Conservation (phyloP, 371 early-diverging fungal species). For the Umbelopsis sp. region DNA sequence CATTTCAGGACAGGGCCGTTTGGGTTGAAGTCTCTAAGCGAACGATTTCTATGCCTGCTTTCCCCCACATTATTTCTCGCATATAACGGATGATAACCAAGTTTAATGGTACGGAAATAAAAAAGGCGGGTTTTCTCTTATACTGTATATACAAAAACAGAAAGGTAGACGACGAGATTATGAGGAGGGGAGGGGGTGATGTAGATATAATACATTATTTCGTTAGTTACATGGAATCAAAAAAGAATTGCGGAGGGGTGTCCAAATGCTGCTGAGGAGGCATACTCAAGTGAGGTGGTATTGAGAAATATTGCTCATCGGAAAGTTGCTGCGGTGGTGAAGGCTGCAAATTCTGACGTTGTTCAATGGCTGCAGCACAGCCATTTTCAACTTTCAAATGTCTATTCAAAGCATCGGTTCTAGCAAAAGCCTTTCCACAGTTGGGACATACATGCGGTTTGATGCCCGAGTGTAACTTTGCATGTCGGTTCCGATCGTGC, state of each 20-base stretch:
- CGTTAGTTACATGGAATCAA: constrained; percentile 7
- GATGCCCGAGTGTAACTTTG: constrained; percentile 52
- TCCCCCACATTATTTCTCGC: too few relatives aligned
- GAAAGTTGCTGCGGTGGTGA: not conserved
- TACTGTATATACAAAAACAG: not conserved
- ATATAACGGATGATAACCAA: too few relatives aligned
- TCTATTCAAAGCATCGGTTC: constrained; percentile 70
- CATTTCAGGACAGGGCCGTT: too few relatives aligned
- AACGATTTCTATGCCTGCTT: too few relatives aligned
- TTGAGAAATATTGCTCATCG: not conserved
- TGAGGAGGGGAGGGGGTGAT: not conserved
- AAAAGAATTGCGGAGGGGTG: constrained; percentile 3
- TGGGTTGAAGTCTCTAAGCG: too few relatives aligned
- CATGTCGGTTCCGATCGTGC: constrained; percentile 58
- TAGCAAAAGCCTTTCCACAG: constrained; percentile 52
- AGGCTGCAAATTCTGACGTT: constrained; percentile 1
- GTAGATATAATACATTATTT: constrained; percentile 2
- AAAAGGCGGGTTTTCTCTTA: too few relatives aligned
- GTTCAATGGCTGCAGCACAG: constrained; percentile 29
- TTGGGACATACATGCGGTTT: constrained; percentile 52
- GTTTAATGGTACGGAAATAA: too few relatives aligned
- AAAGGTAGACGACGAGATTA: not conserved
- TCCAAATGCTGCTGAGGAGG: not conserved
- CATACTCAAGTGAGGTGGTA: not conserved
- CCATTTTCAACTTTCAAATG: constrained; percentile 68